phyloP scores from a whole-genome alignment of 1,284 basidiomycete species.

The Trametes versicolor region DNA sequence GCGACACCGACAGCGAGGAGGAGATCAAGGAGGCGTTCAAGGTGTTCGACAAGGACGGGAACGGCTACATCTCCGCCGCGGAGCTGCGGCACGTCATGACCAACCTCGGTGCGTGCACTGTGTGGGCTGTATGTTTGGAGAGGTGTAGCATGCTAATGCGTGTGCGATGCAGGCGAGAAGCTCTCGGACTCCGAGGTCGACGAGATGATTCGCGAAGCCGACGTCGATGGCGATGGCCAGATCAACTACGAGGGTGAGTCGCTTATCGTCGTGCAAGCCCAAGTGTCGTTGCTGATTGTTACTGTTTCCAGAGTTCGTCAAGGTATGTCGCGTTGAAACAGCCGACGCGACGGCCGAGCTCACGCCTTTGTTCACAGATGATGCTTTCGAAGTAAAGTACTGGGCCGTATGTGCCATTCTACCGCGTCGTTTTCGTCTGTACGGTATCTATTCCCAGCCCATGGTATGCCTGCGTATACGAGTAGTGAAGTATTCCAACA shows the following conservation, averaged over 20 bases:
- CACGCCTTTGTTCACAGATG: constrained; percentile 52
- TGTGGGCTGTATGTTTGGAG: constrained; percentile 2
- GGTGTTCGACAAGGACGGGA: constrained; percentile 87
- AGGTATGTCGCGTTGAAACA: constrained; percentile 51
- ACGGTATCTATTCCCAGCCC: constrained; percentile 32
- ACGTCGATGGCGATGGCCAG: constrained; percentile 94
- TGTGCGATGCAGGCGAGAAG: constrained; percentile 76
- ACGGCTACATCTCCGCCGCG: constrained; percentile 82
- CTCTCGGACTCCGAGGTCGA: constrained; percentile 93
- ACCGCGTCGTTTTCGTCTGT: constrained; percentile 18
- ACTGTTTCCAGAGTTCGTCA: constrained; percentile 67
- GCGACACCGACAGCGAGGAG: constrained; percentile 87
- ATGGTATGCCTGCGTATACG: constrained; percentile 29
- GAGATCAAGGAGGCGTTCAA: constrained; percentile 86
- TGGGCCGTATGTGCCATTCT: constrained; percentile 22
- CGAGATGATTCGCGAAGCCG: constrained; percentile 99
- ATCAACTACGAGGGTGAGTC: constrained; percentile 84
- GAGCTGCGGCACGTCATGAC: constrained; percentile 95
- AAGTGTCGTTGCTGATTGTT: neutral
- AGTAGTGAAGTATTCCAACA: constrained; percentile 18
- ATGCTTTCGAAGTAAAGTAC: constrained; percentile 62
- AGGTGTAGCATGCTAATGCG: constrained; percentile 18
- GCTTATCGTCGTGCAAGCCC: neutral
- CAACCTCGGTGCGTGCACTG: constrained; percentile 76
- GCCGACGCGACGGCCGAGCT: neutral